Percentiles rank a stretch among this genome's conserved stretches.
Conservation (phyloP, 345 rosid genomes). For the Gossypium mustelinum region DNA sequence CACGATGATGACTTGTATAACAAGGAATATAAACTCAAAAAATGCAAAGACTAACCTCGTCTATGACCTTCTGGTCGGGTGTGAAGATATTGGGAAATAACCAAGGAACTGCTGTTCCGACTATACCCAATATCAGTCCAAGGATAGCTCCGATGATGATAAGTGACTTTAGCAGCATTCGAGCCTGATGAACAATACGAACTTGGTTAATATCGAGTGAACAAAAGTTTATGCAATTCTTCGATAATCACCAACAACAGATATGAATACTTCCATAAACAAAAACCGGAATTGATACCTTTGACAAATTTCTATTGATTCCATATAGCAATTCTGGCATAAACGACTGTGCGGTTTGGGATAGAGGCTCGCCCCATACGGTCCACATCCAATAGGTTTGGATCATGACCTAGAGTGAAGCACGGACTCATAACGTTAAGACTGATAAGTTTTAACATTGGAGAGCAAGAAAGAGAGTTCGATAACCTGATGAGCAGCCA, state of each 20-base stretch:
- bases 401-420: constrained; percentile 51
- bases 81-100: constrained; percentile 70
- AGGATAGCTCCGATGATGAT: constrained; percentile 53
- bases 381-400: constrained; percentile 62
- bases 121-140: constrained; percentile 49
- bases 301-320: constrained; percentile 45
- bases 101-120: constrained; percentile 69
- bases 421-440: background rate
- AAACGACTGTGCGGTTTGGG: constrained; percentile 86
- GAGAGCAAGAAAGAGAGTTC: background rate
- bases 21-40: constrained; percentile 7
- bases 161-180: constrained; percentile 73
- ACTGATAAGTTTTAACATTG: background rate
- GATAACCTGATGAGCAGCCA: constrained; percentile 90
- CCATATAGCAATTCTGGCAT: constrained; percentile 86
- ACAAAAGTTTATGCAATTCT: background rate
- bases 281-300: constrained; percentile 33
- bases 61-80: constrained; percentile 48
- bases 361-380: constrained; percentile 85
- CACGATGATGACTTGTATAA: background rate
- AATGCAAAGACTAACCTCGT: constrained; percentile 39
- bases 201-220: background rate
- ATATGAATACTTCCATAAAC: background rate
- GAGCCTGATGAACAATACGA: constrained; percentile 40
- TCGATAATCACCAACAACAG: background rate